Conservation (phyloP, 768 basidiomycete genomes). For the Lactifluus echinatus region DNA sequence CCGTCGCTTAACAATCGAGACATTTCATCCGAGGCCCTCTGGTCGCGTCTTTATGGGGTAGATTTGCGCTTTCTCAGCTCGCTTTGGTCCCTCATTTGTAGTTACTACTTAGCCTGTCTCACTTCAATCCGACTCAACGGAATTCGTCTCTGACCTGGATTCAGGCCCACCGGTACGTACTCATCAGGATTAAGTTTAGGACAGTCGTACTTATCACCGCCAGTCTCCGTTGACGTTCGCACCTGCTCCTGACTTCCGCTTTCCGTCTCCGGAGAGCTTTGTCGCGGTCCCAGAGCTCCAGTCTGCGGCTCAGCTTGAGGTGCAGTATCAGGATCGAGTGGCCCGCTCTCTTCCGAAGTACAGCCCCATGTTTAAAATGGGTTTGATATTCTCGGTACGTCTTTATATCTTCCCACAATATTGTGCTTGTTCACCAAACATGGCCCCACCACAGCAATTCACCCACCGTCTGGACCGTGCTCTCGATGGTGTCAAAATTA, state of each 20-base stretch:
- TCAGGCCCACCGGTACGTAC: neutral
- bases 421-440: neutral
- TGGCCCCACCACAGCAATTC: neutral
- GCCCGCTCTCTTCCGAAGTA: neutral
- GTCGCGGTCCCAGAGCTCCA: too few species aligned
- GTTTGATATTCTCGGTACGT: neutral
- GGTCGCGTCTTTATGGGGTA: constrained; percentile 10
- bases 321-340: neutral
- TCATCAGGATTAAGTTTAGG: neutral
- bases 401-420: neutral
- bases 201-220: neutral
- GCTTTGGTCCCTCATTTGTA: neutral
- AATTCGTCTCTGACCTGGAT: neutral
- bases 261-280: neutral
- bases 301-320: neutral
- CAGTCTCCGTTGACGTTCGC: constrained; percentile 14
- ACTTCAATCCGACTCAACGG: neutral
- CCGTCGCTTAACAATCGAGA: neutral
- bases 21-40: neutral
- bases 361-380: neutral
- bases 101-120: constrained; percentile 2
- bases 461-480: neutral
- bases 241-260: neutral
- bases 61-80: neutral
- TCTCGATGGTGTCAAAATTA: constrained; percentile 8